phyloP scores from a whole-genome alignment of 2,329 filamentous ascomycete genomes.

The Verticillium nubilum region DNA sequence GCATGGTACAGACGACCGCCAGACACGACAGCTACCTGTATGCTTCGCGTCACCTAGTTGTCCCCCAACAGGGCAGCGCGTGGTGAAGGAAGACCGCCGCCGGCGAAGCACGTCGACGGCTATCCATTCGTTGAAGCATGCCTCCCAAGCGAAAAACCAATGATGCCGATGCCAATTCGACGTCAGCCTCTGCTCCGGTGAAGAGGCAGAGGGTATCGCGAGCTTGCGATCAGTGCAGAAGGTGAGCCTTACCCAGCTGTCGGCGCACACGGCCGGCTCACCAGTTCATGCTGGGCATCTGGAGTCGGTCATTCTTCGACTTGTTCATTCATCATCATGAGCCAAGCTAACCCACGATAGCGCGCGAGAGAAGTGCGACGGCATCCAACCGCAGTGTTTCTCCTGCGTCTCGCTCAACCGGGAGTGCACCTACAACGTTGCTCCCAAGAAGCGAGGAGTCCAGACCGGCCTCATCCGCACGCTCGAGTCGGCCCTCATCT shows the following conservation, averaged over 20 bases:
- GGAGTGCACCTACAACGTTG: conserved; percentile 65
- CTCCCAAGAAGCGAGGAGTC: conserved; percentile 70
- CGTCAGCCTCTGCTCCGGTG: conserved; percentile 20
- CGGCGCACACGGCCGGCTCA: neutral
- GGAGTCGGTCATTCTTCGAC: neutral
- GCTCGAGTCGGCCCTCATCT: conserved; percentile 63
- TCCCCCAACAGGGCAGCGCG: neutral
- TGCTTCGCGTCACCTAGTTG: neutral
- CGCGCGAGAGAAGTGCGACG: conserved; percentile 69
- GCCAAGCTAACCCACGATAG: conserved; percentile 13
- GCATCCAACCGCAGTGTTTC: conserved; percentile 59
- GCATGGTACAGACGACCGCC: neutral
- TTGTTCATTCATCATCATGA: neutral
- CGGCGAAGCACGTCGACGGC: neutral
- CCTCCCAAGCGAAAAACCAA: conserved; percentile 29
- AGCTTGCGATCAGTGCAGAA: conserved; percentile 64
- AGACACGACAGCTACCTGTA: neutral
- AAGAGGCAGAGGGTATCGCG: conserved; percentile 63
- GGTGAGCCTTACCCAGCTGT: conserved; percentile 4
- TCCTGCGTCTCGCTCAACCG: conserved; percentile 60
- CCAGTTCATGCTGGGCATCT: neutral
- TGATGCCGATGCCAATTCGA: conserved; percentile 18
- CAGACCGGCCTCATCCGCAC: conserved; percentile 76
- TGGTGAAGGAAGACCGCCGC: neutral
- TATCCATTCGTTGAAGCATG: conserved; percentile 20